Base-by-base conservation (phyloP, 2,329 filamentous ascomycete species). In the Colletotrichum sp. region DNA sequence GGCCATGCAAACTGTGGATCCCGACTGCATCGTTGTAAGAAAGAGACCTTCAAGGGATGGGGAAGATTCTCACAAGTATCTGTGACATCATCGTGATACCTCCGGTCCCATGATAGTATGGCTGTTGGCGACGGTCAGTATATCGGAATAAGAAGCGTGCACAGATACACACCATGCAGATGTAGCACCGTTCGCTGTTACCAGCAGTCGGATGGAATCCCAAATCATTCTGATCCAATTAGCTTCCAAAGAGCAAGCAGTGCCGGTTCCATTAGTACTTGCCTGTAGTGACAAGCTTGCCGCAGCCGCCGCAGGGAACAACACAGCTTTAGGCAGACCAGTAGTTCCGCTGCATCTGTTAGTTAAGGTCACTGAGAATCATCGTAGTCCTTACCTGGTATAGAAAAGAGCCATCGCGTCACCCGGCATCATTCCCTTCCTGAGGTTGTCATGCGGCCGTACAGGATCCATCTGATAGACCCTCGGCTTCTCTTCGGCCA, bases 91-190 rank as follows among this genome's bases (percentile, higher is more conserved):
- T 87, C 8, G 86, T 88, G 39, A 94, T 91, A 22, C 90, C 90
- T 8, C 94, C 94, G 0, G 94, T 96, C 16, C 93, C 94, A 82
- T 96, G 94, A 80, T 95, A 96, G 36, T 95, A 66, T 32, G 28
- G 70, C 75, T 68, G 81, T 81, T 28, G 82, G 84, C 34, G 76
- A 27, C 77, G 15, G 10, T 62, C 13, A 52, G 15, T n/a, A 9
- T 12, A 5, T 13, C 12, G 2, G 3, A 18, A 16, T 18, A 15
- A 1, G 8, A 16, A 8, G 0, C 5, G 12, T 8, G 0, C 6
- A 6, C 4, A 0, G 0, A 0, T 6, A 6, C 27, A 5, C 27
- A 75, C 73, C 70, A 75, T 75, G 28, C 73, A 75, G 3, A 75
- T 73, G 8, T 75, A 75, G 34, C 64, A 68, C 60, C 58, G 64